Evolutionary conservation across 345 rosid species (phyloP).

Genomic region (Melaleuca alternifolia): DNA sequence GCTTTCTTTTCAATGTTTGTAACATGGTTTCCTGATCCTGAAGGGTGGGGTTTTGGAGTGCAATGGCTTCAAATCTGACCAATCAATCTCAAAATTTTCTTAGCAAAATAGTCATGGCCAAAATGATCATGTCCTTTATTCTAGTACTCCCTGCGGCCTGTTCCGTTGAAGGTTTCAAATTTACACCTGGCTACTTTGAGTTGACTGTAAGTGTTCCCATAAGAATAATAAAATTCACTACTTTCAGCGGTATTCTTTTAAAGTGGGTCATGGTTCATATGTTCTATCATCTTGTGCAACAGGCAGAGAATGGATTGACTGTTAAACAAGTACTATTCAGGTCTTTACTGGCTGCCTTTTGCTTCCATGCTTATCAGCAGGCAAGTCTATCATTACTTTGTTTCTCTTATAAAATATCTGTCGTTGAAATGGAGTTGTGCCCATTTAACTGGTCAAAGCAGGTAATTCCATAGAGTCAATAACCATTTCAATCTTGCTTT

Average conservation of each 20-base stretch:
- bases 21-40: neutral
- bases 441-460: too few species aligned
- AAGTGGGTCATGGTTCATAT: neutral
- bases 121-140: too few species aligned
- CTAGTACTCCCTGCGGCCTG: too few species aligned
- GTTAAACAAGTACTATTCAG: conserved; percentile 17
- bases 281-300: neutral
- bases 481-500: too few species aligned
- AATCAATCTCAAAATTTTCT: conserved; percentile 84
- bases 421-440: too few species aligned
- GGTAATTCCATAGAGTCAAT: too few species aligned
- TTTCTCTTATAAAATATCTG: neutral
- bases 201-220: conserved; percentile 52
- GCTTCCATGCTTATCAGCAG: conserved; percentile 49
- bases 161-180: too few species aligned
- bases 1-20: neutral
- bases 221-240: neutral
- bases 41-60: conserved; percentile 90
- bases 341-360: conserved; percentile 31
- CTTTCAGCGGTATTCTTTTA: neutral
- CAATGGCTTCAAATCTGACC: conserved; percentile 86
- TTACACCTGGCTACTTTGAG: conserved; percentile 33
- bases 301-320: conserved; percentile 20
- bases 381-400: neutral
- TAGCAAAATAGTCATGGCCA: conserved; percentile 83